phyloP scores from a whole-genome alignment of 1,284 basidiomycete genomes.

The Abortiporus biennis region DNA sequence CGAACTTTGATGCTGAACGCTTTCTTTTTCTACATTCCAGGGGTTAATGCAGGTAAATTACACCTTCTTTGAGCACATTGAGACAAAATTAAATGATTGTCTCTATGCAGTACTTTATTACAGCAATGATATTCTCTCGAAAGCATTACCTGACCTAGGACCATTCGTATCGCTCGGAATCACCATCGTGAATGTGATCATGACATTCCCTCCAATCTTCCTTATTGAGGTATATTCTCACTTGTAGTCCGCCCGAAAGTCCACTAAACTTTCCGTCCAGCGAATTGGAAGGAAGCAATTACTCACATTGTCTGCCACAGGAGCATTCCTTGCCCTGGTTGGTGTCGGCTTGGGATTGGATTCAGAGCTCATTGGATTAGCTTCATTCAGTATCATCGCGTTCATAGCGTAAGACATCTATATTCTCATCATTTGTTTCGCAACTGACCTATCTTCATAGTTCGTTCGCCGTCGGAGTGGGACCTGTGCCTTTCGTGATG shows the following conservation, averaged over 20 bases:
- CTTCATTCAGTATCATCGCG: constrained; percentile 72
- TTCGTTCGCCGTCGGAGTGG: constrained; percentile 86
- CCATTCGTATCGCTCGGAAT: constrained; percentile 76
- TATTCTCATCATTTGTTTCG: background rate
- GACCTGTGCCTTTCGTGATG: constrained; percentile 89
- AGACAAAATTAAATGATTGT: background rate
- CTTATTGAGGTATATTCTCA: constrained; percentile 71
- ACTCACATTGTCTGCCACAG: constrained; percentile 48
- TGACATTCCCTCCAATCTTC: constrained; percentile 80
- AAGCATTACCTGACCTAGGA: constrained; percentile 70
- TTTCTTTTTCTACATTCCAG: constrained; percentile 12
- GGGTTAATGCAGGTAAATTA: constrained; percentile 51
- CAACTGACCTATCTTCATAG: constrained; percentile 31
- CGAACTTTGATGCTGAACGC: background rate
- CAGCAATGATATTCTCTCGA: constrained; percentile 80
- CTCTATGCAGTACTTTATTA: constrained; percentile 74
- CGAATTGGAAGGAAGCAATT: constrained; percentile 60
- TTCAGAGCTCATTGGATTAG: constrained; percentile 48
- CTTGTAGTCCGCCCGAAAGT: background rate
- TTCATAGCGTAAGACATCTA: constrained; percentile 73
- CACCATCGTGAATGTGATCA: constrained; percentile 75
- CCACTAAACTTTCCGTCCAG: constrained; percentile 26
- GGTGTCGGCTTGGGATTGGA: constrained; percentile 73
- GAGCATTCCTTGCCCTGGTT: constrained; percentile 63
- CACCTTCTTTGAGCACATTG: background rate